phyloP scores from a whole-genome alignment of 179 eudicot genomes.

The Heliamphora pulchella region DNA sequence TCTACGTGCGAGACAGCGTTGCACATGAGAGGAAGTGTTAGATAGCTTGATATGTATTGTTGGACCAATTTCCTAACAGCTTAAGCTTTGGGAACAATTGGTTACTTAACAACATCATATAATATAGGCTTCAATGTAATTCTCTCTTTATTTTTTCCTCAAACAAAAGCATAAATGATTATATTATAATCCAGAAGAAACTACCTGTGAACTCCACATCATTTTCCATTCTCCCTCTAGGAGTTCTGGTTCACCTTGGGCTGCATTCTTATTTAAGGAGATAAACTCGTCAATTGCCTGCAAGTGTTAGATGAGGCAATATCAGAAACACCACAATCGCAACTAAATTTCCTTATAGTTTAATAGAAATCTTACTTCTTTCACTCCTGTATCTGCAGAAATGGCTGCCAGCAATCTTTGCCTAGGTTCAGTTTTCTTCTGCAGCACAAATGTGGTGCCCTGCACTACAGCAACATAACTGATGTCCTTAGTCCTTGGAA shows the following conservation, averaged over 20 bases:
- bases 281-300: conserved; percentile 78
- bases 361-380: conserved; percentile 39
- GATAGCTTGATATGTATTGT: too few relatives aligned
- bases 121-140: background rate
- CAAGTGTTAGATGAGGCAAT: conserved; percentile 12
- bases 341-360: background rate
- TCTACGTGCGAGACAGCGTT: too few relatives aligned
- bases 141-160: background rate
- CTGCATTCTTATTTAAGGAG: conserved; percentile 33
- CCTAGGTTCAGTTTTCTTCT: conserved; percentile 72
- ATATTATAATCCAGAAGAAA: background rate
- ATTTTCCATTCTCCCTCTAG: conserved; percentile 88
- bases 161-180: background rate
- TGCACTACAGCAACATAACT: conserved; percentile 65
- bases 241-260: conserved; percentile 47
- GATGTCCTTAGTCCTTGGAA: conserved; percentile 45
- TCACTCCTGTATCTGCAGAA: conserved; percentile 50
- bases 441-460: conserved; percentile 99
- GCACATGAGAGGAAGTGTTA: too few relatives aligned
- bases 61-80: too few relatives aligned
- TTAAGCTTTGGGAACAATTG: too few relatives aligned
- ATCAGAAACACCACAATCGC: background rate
- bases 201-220: conserved; percentile 98
- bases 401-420: conserved; percentile 77
- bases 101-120: background rate